Evolutionary conservation across 2,329 filamentous ascomycete genomes (phyloP).

Genomic region (Diaporthe aspalathi): DNA sequence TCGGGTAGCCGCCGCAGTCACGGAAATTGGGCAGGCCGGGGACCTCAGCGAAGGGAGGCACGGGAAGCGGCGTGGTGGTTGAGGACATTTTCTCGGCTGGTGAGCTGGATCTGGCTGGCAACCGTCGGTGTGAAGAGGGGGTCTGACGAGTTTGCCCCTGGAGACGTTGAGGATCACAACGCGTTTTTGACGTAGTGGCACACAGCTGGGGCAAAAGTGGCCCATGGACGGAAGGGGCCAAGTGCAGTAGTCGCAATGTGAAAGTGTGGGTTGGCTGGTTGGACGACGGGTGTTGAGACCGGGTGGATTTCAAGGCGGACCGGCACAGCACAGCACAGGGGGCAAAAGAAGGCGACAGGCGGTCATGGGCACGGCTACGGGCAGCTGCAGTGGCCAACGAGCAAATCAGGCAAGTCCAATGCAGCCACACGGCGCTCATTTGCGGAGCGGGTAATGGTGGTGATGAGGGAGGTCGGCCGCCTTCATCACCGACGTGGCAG

Average conservation of each 20-base stretch:
- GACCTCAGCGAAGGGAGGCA: constrained; percentile 62
- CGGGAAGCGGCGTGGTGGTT: constrained; percentile 43
- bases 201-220: constrained; percentile 7
- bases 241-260: neutral
- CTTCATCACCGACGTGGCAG: neutral
- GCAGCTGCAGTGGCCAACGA: neutral
- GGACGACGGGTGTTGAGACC: neutral
- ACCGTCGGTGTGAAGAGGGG: neutral
- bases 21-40: constrained; percentile 75
- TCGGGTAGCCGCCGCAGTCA: constrained; percentile 71
- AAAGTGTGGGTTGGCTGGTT: too few species aligned
- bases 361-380: neutral
- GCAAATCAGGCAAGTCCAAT: neutral
- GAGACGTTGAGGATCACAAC: neutral
- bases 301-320: neutral
- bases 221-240: neutral
- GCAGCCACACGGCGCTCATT: too few species aligned
- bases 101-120: too few species aligned
- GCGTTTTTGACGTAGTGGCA: neutral
- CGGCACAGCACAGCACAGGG: neutral
- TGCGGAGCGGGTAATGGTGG: neutral
- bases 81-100: neutral
- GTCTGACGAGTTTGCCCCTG: neutral
- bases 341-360: neutral
- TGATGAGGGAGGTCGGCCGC: neutral